phyloP scores from a whole-genome alignment of 2,329 filamentous ascomycete species.

The Beauveria rudraprayagi region DNA sequence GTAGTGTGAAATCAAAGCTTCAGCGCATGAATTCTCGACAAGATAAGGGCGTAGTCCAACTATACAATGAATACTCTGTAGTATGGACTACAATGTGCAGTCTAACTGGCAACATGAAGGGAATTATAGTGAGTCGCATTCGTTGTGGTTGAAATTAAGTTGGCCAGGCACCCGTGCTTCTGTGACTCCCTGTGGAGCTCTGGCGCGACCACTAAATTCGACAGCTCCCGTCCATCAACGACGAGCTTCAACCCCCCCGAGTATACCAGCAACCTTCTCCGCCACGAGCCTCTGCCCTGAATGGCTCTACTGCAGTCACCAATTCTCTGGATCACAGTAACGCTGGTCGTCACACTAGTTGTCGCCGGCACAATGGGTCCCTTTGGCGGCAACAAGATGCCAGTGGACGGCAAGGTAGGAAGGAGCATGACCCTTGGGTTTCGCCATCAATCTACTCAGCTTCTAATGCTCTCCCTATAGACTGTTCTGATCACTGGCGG shows the following conservation, averaged over 20 bases:
- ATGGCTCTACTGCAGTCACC: conserved; percentile 5
- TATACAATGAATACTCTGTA: neutral
- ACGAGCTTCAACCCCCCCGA: neutral
- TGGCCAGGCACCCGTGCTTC: neutral
- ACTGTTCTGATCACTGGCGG: conserved; percentile 84
- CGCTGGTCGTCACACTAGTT: conserved; percentile 27
- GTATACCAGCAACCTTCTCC: neutral
- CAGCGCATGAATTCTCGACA: neutral
- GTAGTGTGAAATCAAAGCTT: neutral
- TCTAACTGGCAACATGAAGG: neutral
- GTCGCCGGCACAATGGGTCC: conserved; percentile 53
- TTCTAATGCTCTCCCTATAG: conserved; percentile 33
- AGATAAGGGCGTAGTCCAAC: too few relatives aligned
- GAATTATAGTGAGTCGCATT: neutral
- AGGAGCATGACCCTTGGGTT: neutral
- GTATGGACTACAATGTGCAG: too few relatives aligned
- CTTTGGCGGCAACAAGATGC: conserved; percentile 65
- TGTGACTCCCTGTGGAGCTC: neutral
- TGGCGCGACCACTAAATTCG: neutral
- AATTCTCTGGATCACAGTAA: conserved; percentile 17
- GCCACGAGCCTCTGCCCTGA: neutral
- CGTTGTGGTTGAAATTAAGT: neutral
- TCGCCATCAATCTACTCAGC: neutral
- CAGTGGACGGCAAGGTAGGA: conserved; percentile 70
- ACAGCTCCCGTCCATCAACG: neutral